These are phyloP conservation scores for Chlorella sp. DNA, from an alignment of 139 green algal species.

Conservation along the genomic window DNA sequence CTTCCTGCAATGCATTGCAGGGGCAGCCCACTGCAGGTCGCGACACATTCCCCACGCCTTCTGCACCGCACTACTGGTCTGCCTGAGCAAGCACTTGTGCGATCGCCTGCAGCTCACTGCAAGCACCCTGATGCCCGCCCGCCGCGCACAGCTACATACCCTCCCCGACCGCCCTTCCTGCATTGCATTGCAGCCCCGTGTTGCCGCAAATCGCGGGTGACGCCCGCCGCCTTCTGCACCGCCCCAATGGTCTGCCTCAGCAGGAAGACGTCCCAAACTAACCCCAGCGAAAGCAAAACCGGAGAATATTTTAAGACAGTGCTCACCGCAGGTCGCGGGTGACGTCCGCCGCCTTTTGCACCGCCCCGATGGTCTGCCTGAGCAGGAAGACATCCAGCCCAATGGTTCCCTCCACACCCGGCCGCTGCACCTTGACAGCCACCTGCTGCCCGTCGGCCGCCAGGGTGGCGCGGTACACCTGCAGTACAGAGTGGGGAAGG, in stretches of 20 bases:
- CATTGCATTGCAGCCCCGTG: too few species aligned
- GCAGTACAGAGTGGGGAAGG: slow-evolving; percentile 28
- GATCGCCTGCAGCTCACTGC: neutral
- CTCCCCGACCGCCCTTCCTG: neutral
- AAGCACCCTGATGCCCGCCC: neutral
- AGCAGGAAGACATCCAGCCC: slow-evolving; percentile 43
- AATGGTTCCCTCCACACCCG: slow-evolving; percentile 39
- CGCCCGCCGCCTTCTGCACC: slow-evolving; percentile 41
- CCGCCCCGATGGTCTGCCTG: slow-evolving; percentile 27
- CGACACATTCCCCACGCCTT: too few species aligned
- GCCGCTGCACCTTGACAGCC: slow-evolving; percentile 93
- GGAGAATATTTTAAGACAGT: neutral
- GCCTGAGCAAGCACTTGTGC: slow-evolving; percentile 34
- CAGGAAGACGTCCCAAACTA: slow-evolving; percentile 46
- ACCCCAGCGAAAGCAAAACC: too few species aligned
- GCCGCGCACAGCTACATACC: too few species aligned
- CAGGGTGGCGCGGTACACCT: slow-evolving; percentile 94
- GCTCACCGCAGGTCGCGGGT: slow-evolving; percentile 33
- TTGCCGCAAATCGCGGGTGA: slow-evolving; percentile 39
- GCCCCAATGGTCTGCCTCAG: slow-evolving; percentile 33
- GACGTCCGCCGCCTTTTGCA: slow-evolving; percentile 43
- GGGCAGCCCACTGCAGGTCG: too few species aligned
- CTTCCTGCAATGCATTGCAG: too few species aligned
- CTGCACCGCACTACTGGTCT: slow-evolving; percentile 37
- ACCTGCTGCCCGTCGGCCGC: slow-evolving; percentile 80